phyloP scores from a whole-genome alignment of 2,329 filamentous ascomycete species.

The Oidium heveae region DNA sequence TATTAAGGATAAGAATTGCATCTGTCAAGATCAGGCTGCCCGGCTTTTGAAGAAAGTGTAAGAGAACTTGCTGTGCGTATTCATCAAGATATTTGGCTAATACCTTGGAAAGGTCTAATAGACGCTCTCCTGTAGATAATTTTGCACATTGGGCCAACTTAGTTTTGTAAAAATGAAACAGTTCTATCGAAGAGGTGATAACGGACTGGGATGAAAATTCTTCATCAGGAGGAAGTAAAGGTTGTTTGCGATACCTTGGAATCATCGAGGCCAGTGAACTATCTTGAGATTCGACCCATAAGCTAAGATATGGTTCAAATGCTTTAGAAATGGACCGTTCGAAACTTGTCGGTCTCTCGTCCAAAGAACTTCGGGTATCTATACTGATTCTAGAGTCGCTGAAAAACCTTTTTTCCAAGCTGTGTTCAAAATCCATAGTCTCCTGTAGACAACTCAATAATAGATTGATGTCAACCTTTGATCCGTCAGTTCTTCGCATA shows the following conservation, averaged over 20 bases:
- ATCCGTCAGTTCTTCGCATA: conserved; percentile 52
- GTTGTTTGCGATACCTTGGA: conserved; percentile 65
- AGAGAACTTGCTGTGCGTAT: conserved; percentile 78
- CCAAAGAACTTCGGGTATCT: conserved; percentile 62
- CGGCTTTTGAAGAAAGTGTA: conserved; percentile 33
- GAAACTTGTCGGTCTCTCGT: conserved; percentile 54
- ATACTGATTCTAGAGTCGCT: conserved; percentile 53
- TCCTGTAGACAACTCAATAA: conserved; percentile 77
- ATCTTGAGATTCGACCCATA: conserved; percentile 95
- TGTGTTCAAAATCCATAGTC: conserved; percentile 90
- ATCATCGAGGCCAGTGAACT: conserved; percentile 65
- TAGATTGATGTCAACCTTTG: conserved; percentile 70
- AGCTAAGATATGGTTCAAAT: conserved; percentile 85
- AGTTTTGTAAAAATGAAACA: conserved; percentile 91
- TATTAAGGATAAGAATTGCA: conserved; percentile 71
- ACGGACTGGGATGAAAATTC: conserved; percentile 81
- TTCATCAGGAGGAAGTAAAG: conserved; percentile 58
- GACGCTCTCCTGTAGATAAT: conserved; percentile 66
- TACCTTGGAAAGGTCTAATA: conserved; percentile 63
- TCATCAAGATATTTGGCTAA: conserved; percentile 86
- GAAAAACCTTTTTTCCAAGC: conserved; percentile 60
- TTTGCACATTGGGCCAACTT: conserved; percentile 89
- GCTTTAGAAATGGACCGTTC: conserved; percentile 83
- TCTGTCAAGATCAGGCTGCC: conserved; percentile 40
- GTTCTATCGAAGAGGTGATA: conserved; percentile 77